Percentiles rank a stretch among this genome's conserved stretches.
Conservation (phyloP, 495 filamentous ascomycete genomes). For the Lentithecium fluviatile region DNA sequence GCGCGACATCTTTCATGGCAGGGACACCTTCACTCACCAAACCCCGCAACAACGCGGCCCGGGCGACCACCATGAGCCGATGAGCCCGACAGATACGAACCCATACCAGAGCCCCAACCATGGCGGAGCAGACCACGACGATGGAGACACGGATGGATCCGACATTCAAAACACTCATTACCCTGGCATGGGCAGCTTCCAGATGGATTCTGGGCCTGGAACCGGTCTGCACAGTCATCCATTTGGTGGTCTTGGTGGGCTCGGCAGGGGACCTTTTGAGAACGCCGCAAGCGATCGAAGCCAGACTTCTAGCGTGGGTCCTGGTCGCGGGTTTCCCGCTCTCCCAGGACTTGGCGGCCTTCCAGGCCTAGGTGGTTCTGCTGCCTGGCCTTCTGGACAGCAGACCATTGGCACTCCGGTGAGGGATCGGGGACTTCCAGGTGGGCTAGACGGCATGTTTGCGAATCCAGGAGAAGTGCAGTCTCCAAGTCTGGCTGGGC, state of each 20-base stretch:
- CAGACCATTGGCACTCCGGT: constrained; percentile 70
- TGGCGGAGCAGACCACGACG: constrained; percentile 69
- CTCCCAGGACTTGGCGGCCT: constrained; percentile 63
- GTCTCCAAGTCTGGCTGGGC: constrained; percentile 65
- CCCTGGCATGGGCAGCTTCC: constrained; percentile 57
- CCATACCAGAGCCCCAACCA: constrained; percentile 94
- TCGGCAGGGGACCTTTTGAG: constrained; percentile 55
- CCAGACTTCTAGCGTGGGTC: constrained; percentile 80
- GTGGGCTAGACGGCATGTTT: constrained; percentile 73
- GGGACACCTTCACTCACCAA: constrained; percentile 58
- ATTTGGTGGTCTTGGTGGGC: constrained; percentile 43
- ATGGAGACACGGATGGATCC: constrained; percentile 59
- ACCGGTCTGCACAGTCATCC: constrained; percentile 9
- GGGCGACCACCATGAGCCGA: constrained; percentile 57
- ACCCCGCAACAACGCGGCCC: constrained; percentile 55
- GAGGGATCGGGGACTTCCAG: constrained; percentile 64
- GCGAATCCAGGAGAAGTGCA: constrained; percentile 68
- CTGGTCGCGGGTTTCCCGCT: constrained; percentile 65
- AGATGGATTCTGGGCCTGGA: constrained; percentile 45
- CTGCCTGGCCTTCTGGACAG: constrained; percentile 63
- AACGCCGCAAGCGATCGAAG: constrained; percentile 71
- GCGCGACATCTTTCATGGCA: constrained; percentile 60
- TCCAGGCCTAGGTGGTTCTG: constrained; percentile 56
- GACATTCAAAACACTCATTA: constrained; percentile 58
- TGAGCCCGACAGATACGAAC: constrained; percentile 94